Evolutionary conservation across 306 rosid genomes (phyloP), one percentile per base, ranked within the genome.

Genomic region (Pyrus betulifolia): DNA sequence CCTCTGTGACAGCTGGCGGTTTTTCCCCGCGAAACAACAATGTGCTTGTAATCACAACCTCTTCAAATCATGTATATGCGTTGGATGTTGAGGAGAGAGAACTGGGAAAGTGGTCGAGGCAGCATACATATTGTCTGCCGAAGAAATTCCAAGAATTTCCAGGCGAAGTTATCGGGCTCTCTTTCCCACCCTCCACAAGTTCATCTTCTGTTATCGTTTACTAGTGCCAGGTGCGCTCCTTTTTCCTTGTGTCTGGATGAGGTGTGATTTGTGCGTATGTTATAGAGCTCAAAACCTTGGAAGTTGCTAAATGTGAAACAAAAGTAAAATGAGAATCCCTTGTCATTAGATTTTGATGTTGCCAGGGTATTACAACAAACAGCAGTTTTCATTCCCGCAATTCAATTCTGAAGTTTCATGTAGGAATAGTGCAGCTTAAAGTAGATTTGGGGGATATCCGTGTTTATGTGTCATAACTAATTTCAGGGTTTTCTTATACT

Each of bases 161-260:
- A 5, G 99, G 99, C 60, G 99, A 92, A 85, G 98, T 96, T 64
- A 89, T 92, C 15, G 98, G 99, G 78, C 91, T 96, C 51, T 96
- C 98, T 40, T 96, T 96, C 81, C 87, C 96, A 33, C 93, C 95
- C 67, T 87, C 90, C 0, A 60, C 92, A 71, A 82, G 82, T 64
- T 86, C 93, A 31, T 80, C 95, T 15, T 80, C 92, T 4, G 96
- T 86, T 40, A 91, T 92, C 64, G 92, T 96, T 69, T 96, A 96
- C 79, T n/a, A 96, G 99, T 76, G 86, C 99, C 86, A 96, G 99
- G 99, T 96, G 86, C 65, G 11, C 35, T 30, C 71, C 30, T 72
- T 51, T 70, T 62, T 49, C 68, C 28, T n/a, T 77, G 14, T 67
- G 14, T n/a, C 21, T 55, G 31, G 12, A 45, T 61, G 57, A 14